Evolutionary conservation across 768 basidiomycete species (phyloP), one percentile per base, ranked within the genome.

Genomic region (Calocera cornea): DNA sequence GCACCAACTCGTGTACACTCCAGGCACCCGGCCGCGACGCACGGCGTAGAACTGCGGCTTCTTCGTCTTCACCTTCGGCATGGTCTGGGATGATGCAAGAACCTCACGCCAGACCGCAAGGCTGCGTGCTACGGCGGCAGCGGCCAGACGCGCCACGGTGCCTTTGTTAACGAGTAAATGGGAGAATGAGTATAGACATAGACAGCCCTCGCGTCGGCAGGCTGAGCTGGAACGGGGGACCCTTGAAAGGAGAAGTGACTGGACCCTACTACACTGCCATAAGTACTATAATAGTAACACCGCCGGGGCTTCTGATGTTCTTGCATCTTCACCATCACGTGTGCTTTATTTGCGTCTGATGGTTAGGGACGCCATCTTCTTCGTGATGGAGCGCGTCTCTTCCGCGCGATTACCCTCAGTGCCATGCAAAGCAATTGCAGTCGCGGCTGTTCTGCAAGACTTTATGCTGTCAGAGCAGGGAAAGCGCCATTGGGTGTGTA

Each of bases 21-120:
- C 92, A 0, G 86, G 80, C 12, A 72, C 69, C 38, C 79, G 77
- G 11, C 92, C 92, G n/a, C 75, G 78, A 38, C 78, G 80, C 8
- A 95, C 91, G 29, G 90, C 88, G 74, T 92, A 93, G 74, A 82
- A 91, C 2, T 74, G 79, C n/a, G 70, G 77, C 73, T 83, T 84
- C 17, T 75, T 67, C 1, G 76, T 84, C 14, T 75, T 67, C 1
- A 75, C 71, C 65, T 77, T 79, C 0, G 77, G 77, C 79, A 81
- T 79, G 1, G 65, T 66, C 27, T 5, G 33, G 27, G 70, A 73
- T 29, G 68, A 65, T 64, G 63, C 74, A 16, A 72, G 70, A 7
- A 65, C 29, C 22, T 67, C 69, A 14, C 70, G 54, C 11, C 44
- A 27, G 22, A 68, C 72, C n/a, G 44, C 44, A 7, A 47, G 8